Conservation (phyloP, 257 asterid species). For the Solanum rostratum region DNA sequence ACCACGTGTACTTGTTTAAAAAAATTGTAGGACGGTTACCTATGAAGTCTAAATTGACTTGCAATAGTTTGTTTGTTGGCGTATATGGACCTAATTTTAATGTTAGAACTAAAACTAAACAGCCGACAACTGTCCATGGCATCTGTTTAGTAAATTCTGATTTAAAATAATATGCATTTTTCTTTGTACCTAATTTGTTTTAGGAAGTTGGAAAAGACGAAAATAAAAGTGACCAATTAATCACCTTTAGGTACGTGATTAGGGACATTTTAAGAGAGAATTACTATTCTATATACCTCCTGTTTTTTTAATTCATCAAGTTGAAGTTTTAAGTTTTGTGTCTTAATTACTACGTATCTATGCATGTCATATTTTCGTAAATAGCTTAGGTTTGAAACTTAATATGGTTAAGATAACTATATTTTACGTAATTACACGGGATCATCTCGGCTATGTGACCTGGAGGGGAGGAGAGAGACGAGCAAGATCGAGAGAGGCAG, state of each 20-base stretch:
- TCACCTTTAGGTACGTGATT: background rate
- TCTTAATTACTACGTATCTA: background rate
- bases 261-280: background rate
- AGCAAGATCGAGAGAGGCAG: too few relatives aligned
- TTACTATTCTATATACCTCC: background rate
- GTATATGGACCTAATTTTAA: background rate
- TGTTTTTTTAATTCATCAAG: too few relatives aligned
- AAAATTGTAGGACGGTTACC: background rate
- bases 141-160: background rate
- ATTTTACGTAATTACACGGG: too few relatives aligned
- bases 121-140: background rate
- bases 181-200: background rate
- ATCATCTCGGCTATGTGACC: too few relatives aligned
- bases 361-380: too few relatives aligned
- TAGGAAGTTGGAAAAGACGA: background rate
- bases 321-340: background rate
- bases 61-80: background rate
- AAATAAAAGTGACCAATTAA: background rate
- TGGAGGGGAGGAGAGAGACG: too few relatives aligned
- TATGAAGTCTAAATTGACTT: background rate
- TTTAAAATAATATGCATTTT: background rate
- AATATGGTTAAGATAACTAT: too few relatives aligned
- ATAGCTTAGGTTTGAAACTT: too few relatives aligned
- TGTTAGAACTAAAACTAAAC: background rate
- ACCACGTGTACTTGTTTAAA: slow-evolving; percentile 11